These are phyloP conservation scores for Pseudogymnoascus sp. DNA, from an alignment of 2,329 filamentous ascomycete species.

Conservation along the genomic window DNA sequence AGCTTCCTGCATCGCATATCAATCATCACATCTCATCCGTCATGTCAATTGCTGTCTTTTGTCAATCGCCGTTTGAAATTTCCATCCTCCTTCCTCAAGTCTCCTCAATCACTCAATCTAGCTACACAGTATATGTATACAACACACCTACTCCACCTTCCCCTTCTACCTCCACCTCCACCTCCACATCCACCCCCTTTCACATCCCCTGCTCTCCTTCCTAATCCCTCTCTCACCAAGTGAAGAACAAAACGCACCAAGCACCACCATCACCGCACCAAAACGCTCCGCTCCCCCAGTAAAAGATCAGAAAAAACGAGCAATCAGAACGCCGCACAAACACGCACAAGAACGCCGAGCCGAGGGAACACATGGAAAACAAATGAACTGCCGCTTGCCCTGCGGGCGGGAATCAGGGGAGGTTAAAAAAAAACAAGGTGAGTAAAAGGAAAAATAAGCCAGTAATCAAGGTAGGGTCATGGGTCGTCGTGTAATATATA, in stretches of 20 bases:
- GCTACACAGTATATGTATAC: constrained; percentile 8
- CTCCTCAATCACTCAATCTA: background rate
- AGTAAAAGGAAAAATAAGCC: background rate
- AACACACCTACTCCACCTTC: background rate
- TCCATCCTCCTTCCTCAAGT: background rate
- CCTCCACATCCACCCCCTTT: background rate
- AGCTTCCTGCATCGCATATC: background rate
- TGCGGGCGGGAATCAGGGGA: constrained; percentile 8
- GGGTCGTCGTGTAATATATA: constrained; percentile 9
- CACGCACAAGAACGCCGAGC: background rate
- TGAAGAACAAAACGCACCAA: constrained; percentile 5
- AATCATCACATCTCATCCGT: background rate
- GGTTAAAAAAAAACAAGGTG: background rate
- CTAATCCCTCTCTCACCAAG: background rate
- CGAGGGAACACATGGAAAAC: background rate
- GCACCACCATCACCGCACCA: constrained; percentile 4
- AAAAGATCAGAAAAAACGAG: background rate
- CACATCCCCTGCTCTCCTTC: background rate
- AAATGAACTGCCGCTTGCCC: constrained; percentile 9
- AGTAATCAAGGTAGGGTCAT: constrained; percentile 1
- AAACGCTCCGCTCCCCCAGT: constrained; percentile 4
- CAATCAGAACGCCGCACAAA: constrained; percentile 6
- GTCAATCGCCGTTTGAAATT: constrained; percentile 3
- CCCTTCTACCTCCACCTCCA: background rate
- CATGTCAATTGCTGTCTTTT: background rate